A percentile compares a stretch with the other conserved stretches of the same genome.
Evolutionary conservation across 257 asterid species (phyloP).

Genomic region (Eucommia ulmoides): DNA sequence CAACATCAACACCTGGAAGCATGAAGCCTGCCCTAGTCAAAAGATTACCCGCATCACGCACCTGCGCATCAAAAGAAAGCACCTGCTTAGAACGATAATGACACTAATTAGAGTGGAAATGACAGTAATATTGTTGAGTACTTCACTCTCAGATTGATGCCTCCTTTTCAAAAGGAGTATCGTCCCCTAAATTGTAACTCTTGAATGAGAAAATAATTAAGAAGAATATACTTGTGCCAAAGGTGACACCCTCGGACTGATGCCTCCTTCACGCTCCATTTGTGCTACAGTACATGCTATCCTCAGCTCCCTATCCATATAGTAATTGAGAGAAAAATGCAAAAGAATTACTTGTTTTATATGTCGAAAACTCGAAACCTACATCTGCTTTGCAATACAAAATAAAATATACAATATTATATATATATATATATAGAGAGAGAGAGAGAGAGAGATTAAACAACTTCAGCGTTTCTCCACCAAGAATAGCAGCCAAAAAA

Average conservation of each 20-base stretch:
- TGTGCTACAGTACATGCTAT: slow-evolving; percentile 92
- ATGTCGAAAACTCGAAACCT: too few species aligned
- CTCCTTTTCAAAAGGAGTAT: too few species aligned
- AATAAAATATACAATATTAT: background rate
- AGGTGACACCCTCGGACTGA: slow-evolving; percentile 91
- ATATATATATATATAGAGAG: too few species aligned
- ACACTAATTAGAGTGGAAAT: too few species aligned
- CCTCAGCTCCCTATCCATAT: slow-evolving; percentile 63
- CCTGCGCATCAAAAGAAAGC: too few species aligned
- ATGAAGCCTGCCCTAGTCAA: slow-evolving; percentile 89
- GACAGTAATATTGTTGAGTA: too few species aligned
- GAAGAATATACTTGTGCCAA: slow-evolving; percentile 65
- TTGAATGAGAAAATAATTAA: background rate
- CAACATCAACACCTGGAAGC: slow-evolving; percentile 96
- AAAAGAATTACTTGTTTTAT: too few species aligned
- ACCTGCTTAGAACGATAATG: too few species aligned
- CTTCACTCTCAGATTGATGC: too few species aligned
- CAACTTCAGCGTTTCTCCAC: slow-evolving; percentile 91
- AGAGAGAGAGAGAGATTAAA: slow-evolving; percentile 8
- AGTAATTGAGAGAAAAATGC: slow-evolving; percentile 8
- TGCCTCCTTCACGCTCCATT: slow-evolving; percentile 98
- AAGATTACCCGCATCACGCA: slow-evolving; percentile 95
- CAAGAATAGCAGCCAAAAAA: slow-evolving; percentile 87
- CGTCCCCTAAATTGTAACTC: too few species aligned
- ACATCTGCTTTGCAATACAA: too few species aligned